Base-by-base conservation (phyloP, 164 flowering plant genomes). In the Stephania japonica region DNA sequence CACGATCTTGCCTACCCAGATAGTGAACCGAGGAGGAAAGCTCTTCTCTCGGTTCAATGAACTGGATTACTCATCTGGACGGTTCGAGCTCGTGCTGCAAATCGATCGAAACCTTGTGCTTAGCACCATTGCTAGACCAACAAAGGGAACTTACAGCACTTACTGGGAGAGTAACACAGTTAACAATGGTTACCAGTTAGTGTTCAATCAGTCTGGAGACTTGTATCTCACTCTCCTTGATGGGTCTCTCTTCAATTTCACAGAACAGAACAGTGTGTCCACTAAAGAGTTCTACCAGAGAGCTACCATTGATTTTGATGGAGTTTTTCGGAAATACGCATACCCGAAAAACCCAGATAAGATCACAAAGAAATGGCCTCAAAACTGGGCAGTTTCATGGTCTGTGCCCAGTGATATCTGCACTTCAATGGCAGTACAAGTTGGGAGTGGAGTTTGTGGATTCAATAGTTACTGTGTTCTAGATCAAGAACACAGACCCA, bases 381-480 rank as follows among this genome's bases (percentile, higher is more conserved):
- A 10, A 49, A 18, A 25, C 12, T 86, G 87, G 86, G 68, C 76
- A 10, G 32, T 14, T 0, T 10, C 69, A 7, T 72, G 73, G 47
- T 72, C 25, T 1, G 18, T 67, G 16, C 86, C 84, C 9, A 16
- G 69, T 5, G 65, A 87, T 23, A 82, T 85, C 8, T 87, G 88
- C 73, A 5, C 13, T 6, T 23, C 9, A 3, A 42, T 71, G 18
- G 0, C 0, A 0, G 62, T 5, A 2, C 12, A 13, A 0, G 19
- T 26, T 10, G 90, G 82, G 0, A 75, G 84, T 49, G 88, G 87
- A 10, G 77, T 77, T 42, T 89, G 92, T 74, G 92, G 90, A 21
- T 83, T 70, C 71, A 86, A 87, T 68, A 85, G 84, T 76, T 80
- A 79, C 49, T 88, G 92, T 69, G 75, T 16, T 2, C 43, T 81